These are phyloP conservation scores for Serendipita sp. DNA, from an alignment of 768 basidiomycete species.

Conservation along the genomic window DNA sequence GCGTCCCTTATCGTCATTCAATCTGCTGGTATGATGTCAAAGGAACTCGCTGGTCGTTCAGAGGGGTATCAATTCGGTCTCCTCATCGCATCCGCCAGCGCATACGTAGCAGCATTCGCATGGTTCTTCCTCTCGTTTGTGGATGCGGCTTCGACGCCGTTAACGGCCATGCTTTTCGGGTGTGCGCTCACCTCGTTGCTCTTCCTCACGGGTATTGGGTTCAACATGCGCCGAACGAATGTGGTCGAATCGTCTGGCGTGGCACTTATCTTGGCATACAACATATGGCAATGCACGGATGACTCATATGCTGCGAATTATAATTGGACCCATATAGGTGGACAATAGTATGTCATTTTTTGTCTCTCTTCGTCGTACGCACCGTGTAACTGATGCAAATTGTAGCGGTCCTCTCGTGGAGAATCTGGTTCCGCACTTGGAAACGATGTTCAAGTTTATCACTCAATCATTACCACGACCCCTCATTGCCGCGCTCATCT, in stretches of 20 bases:
- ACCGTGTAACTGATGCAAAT: not conserved
- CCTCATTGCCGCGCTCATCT: constrained; percentile 59
- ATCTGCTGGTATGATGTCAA: constrained; percentile 62
- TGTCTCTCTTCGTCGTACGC: not conserved
- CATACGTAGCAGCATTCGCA: constrained; percentile 70
- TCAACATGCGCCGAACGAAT: constrained; percentile 74
- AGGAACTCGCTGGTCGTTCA: constrained; percentile 50
- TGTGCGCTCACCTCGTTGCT: constrained; percentile 75
- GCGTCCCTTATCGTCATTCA: constrained; percentile 67
- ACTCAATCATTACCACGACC: constrained; percentile 77
- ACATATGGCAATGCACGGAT: constrained; percentile 53
- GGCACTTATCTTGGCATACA: constrained; percentile 76
- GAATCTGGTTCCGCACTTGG: constrained; percentile 67
- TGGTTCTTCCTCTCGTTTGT: constrained; percentile 78
- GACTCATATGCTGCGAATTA: not conserved
- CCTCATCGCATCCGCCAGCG: constrained; percentile 57
- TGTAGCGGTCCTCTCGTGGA: constrained; percentile 37
- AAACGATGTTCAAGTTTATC: constrained; percentile 64
- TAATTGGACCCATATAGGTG: not conserved
- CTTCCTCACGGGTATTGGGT: constrained; percentile 85
- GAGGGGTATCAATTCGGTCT: constrained; percentile 64
- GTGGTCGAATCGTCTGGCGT: constrained; percentile 84
- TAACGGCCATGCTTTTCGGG: constrained; percentile 79
- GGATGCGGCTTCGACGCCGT: constrained; percentile 61
- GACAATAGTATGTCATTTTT: constrained; percentile 6